Percentiles rank a stretch among this genome's conserved stretches.
Conservation (phyloP, 2,329 filamentous ascomycete species). For the Stachybotrys chlorohalonatus region DNA sequence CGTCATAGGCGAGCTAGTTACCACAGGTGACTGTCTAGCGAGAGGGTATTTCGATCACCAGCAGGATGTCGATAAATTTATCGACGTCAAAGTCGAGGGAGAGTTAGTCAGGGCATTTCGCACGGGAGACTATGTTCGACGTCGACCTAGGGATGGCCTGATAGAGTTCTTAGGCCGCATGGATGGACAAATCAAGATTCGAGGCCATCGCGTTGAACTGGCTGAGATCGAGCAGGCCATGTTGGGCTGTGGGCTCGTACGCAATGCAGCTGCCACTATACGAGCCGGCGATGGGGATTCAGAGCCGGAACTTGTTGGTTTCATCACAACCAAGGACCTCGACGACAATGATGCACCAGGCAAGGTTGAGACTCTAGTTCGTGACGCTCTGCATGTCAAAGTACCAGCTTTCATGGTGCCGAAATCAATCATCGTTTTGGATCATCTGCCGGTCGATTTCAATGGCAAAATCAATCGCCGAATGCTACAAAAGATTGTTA, state of each 20-base stretch:
- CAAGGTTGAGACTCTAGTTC: too few species aligned
- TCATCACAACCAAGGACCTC: not conserved
- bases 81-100: constrained; percentile 4
- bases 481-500: constrained; percentile 1
- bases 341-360: not conserved
- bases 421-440: constrained; percentile 8
- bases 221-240: constrained; percentile 1
- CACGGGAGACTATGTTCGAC: constrained; percentile 17
- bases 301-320: not conserved
- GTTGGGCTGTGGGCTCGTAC: not conserved
- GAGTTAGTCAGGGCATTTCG: constrained; percentile 9
- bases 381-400: not conserved
- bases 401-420: constrained; percentile 18
- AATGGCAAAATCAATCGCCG: constrained; percentile 15
- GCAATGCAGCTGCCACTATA: not conserved
- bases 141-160: constrained; percentile 15
- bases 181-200: constrained; percentile 45
- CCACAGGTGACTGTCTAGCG: constrained; percentile 15
- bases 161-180: constrained; percentile 35
- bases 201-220: constrained; percentile 42
- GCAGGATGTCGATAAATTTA: constrained; percentile 7
- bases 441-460: constrained; percentile 14
- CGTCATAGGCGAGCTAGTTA: constrained; percentile 16
- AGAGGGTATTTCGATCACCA: constrained; percentile 10
- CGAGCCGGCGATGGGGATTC: not conserved